Conservation (phyloP, 2,329 filamentous ascomycete species). For the Talaromyces amestolkiae region DNA sequence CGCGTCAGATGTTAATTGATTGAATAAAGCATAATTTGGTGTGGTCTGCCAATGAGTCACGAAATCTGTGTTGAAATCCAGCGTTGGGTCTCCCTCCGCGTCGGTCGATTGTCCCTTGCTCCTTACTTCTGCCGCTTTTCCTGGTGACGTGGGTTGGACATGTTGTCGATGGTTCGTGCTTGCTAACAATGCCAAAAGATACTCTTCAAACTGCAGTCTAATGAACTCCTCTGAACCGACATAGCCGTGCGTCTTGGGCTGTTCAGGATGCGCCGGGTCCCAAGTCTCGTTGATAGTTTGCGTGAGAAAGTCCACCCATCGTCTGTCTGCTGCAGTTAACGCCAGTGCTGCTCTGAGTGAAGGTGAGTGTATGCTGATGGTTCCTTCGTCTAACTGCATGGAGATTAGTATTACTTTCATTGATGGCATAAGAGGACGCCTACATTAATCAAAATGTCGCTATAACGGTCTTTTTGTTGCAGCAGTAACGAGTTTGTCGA, state of each 20-base stretch:
- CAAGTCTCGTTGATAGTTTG: slow-evolving; percentile 94
- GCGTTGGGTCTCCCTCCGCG: slow-evolving; percentile 76
- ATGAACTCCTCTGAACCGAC: slow-evolving; percentile 97
- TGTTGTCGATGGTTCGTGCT: slow-evolving; percentile 87
- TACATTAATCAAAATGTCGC: slow-evolving; percentile 87
- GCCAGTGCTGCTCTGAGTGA: slow-evolving; percentile 72
- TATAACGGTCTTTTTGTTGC: slow-evolving; percentile 93
- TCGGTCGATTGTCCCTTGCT: slow-evolving; percentile 56
- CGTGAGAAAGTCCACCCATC: slow-evolving; percentile 95
- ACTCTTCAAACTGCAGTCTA: slow-evolving; percentile 93
- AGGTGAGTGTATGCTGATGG: slow-evolving; percentile 76
- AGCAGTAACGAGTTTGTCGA: slow-evolving; percentile 93
- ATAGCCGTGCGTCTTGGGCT: slow-evolving; percentile 93
- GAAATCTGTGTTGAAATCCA: slow-evolving; percentile 81
- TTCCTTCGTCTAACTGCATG: slow-evolving; percentile 72
- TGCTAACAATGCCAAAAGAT: slow-evolving; percentile 82
- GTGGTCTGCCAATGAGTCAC: slow-evolving; percentile 83
- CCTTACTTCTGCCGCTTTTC: slow-evolving; percentile 43
- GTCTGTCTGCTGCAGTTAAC: slow-evolving; percentile 80
- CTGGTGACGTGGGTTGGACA: slow-evolving; percentile 61
- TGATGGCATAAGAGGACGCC: slow-evolving; percentile 20
- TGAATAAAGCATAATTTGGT: slow-evolving; percentile 89
- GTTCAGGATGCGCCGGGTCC: slow-evolving; percentile 84
- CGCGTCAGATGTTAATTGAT: slow-evolving; percentile 68
- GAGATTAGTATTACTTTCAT: slow-evolving; percentile 3